These are phyloP conservation scores for Pythium chondricola DNA, from an alignment of 352 stramenopile genomes.

Conservation along the genomic window DNA sequence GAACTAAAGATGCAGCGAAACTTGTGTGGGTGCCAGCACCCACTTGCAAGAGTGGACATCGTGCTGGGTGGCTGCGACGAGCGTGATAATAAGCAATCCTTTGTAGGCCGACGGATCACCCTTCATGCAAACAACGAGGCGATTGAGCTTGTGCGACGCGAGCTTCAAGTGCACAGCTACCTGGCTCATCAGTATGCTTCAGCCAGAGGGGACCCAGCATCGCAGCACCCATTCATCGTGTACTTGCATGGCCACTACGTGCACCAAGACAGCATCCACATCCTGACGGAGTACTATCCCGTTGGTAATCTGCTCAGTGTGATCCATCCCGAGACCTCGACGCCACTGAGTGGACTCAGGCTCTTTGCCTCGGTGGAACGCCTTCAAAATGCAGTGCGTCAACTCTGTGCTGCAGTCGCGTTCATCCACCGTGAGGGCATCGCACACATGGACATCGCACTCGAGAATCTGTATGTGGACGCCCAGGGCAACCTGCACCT, in stretches of 20 bases:
- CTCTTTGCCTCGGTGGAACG: slow-evolving; percentile 3
- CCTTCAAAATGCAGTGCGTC: neutral
- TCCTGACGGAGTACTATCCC: slow-evolving; percentile 15
- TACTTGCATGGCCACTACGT: slow-evolving; percentile 8
- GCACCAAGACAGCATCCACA: slow-evolving; percentile 13
- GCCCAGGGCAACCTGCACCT: slow-evolving; percentile 4
- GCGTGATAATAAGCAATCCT: neutral
- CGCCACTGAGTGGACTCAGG: neutral
- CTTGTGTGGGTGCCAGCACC: slow-evolving; percentile 12
- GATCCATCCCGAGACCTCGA: neutral
- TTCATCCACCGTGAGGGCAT: slow-evolving; percentile 19
- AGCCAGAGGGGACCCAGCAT: no score
- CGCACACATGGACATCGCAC: slow-evolving; percentile 15
- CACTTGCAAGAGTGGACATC: slow-evolving; percentile 14
- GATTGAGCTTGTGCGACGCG: neutral
- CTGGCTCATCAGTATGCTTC: slow-evolving; percentile 7
- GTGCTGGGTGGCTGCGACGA: neutral
- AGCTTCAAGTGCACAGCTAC: slow-evolving; percentile 15
- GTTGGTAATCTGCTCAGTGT: slow-evolving; percentile 6
- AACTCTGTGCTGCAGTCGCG: slow-evolving; percentile 13
- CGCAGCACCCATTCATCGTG: slow-evolving; percentile 16
- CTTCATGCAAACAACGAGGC: neutral
- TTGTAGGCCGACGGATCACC: slow-evolving; percentile 12
- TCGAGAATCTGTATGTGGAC: slow-evolving; percentile 23
- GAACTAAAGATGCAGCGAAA: slow-evolving; percentile 21